Percentiles rank a stretch among this genome's conserved stretches.
Evolutionary conservation across 495 filamentous ascomycete genomes (phyloP).

Genomic region (Podospora fimiseda): DNA sequence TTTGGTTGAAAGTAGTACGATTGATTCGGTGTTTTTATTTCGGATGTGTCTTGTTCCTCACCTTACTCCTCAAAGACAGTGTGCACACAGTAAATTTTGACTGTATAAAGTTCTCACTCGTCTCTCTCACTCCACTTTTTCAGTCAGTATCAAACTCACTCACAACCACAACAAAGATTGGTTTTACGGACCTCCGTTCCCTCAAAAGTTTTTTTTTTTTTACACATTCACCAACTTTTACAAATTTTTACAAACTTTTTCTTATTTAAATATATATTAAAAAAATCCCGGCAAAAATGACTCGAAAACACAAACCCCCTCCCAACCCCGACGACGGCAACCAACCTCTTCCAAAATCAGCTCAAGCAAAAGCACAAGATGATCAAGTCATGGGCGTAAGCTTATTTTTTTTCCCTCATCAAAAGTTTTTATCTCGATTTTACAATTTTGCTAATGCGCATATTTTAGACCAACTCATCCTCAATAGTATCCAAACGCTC

Average conservation of each 20-base stretch:
- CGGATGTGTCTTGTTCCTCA: no score
- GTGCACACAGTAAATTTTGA: background rate
- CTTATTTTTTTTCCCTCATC: slow-evolving; percentile 5
- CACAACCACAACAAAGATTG: no score
- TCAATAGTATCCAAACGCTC: slow-evolving; percentile 87
- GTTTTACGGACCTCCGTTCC: no score
- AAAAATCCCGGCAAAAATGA: no score
- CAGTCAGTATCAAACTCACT: no score
- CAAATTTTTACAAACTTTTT: no score
- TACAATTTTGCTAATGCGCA: background rate
- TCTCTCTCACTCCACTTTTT: background rate
- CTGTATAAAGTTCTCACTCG: background rate
- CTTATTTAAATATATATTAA: no score
- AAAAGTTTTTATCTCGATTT: slow-evolving; percentile 3
- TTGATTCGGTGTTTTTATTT: no score
- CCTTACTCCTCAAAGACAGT: background rate
- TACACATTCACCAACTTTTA: no score
- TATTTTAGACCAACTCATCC: slow-evolving; percentile 71
- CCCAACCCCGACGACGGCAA: background rate
- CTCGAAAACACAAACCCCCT: slow-evolving; percentile 4
- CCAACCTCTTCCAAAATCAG: slow-evolving; percentile 7
- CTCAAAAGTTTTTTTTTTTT: no score
- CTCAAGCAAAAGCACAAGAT: slow-evolving; percentile 39
- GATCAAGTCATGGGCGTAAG: slow-evolving; percentile 66
- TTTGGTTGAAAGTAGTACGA: no score